Base-by-base conservation (phyloP, 495 filamentous ascomycete genomes). In the Lepidopterella palustris region DNA sequence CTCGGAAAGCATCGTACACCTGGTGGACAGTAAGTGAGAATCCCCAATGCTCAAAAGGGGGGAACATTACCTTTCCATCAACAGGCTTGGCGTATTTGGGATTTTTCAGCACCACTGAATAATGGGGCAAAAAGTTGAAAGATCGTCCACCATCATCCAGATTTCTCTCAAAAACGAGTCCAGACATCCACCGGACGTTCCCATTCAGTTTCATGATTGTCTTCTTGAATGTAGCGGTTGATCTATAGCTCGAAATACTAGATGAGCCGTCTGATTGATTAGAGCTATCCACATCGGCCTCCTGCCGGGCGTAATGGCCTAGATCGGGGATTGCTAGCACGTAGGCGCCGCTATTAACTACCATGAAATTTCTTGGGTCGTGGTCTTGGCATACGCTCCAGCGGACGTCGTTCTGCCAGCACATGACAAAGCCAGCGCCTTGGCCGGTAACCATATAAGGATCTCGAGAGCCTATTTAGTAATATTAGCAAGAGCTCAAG, bases 161-260 rank as follows among this genome's bases (percentile, higher is more conserved):
- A 59, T 92, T 87, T 55, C 87, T 81, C 71, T 98, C 92, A 71
- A 97, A 97, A 51, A 96, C 87, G 31, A 98, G 79, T 0, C 93
- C 93, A 21, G 90, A 86, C 61, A 88, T 75, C 88, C 89, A 95
- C 71, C 87, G 86, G 8, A 98, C 92, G 63, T 91, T 91, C 5
- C 93, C 93, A 5, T 92, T 96, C 8, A 98, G 80, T 71, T 98
- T 98, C 93, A 97, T 97, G 56, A 97, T 79, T 15, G 97, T 92
- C 71, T 98, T 98, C 71, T 95, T 92, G 79, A 98, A 97, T 6
- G 87, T 76, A 4, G 89, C 87, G 0, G 84, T 82, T 31, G 87
- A 82, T 67, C 87, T 89, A 65, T 82, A 77, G 63, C 82, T 86
- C 55, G 81, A 83, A 18, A 82, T 79, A 61, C 82, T 85, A 1